Evolutionary conservation across 345 rosid species (phyloP).

Genomic region (Arabidopsis thaliana): DNA sequence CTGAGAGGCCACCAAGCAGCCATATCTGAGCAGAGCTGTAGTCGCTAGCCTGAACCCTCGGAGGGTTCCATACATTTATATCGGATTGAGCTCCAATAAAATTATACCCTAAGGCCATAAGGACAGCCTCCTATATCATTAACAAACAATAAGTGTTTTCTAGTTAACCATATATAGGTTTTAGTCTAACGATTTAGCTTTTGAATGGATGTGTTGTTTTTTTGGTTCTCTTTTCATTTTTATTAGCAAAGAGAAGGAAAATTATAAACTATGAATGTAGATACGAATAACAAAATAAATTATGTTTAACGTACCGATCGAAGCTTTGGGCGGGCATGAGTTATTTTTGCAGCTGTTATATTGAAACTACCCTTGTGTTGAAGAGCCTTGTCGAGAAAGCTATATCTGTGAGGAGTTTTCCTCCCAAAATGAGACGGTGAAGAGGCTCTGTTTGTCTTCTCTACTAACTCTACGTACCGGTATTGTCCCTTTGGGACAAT

Average conservation of each 20-base stretch:
- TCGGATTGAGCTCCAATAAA: conserved; percentile 51
- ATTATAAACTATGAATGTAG: background rate
- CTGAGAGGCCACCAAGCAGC: conserved; percentile 46
- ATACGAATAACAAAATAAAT: background rate
- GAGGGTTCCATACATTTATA: conserved; percentile 65
- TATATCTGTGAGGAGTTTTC: conserved; percentile 31
- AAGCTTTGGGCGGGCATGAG: background rate
- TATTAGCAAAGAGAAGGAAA: background rate
- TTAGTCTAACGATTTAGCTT: background rate
- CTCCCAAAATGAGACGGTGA: conserved; percentile 46
- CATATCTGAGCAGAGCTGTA: conserved; percentile 56
- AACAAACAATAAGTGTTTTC: background rate
- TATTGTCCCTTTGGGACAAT: conserved; percentile 57
- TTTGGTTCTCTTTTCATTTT: too few species aligned
- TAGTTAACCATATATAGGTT: background rate
- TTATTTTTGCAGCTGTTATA: background rate
- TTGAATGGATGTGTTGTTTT: too few species aligned
- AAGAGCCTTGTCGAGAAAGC: conserved; percentile 19
- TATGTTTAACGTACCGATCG: conserved; percentile 46
- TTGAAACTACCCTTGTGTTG: conserved; percentile 8
- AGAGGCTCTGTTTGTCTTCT: conserved; percentile 47
- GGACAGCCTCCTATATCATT: conserved; percentile 47
- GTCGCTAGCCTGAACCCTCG: conserved; percentile 39
- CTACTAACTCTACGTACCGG: conserved; percentile 52
- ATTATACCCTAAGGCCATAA: conserved; percentile 46